phyloP scores from a whole-genome alignment of 2,329 filamentous ascomycete genomes.

The Ophiostoma sp. region DNA sequence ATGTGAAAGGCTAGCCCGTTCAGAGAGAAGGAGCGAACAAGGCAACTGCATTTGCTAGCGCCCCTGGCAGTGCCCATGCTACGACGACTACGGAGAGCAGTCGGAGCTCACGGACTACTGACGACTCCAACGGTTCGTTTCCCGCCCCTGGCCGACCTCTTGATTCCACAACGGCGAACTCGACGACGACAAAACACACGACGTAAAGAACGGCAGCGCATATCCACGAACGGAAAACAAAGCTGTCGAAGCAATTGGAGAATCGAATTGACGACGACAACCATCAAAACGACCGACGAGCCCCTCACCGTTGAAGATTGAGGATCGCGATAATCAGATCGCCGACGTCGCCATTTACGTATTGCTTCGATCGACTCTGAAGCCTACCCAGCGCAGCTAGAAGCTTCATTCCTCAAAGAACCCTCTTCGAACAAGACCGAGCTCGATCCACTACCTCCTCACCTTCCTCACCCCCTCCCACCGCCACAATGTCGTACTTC shows the following conservation, averaged over 20 bases:
- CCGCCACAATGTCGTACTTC: constrained; percentile 81
- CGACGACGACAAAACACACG: not conserved
- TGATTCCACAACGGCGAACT: constrained; percentile 10
- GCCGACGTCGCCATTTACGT: not conserved
- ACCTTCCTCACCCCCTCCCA: not conserved
- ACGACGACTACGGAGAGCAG: constrained; percentile 12
- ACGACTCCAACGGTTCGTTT: constrained; percentile 3
- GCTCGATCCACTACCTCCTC: not conserved
- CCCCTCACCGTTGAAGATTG: not conserved
- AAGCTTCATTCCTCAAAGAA: not conserved
- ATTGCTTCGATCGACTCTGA: not conserved
- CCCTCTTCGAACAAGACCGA: not conserved
- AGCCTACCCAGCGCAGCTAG: not conserved
- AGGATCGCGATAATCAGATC: constrained; percentile 14
- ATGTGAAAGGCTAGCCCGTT: not conserved
- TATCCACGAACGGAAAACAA: not conserved
- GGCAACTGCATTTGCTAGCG: constrained; percentile 21
- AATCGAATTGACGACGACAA: not conserved
- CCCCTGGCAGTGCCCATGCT: constrained; percentile 8
- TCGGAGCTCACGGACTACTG: constrained; percentile 23
- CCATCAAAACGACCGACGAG: not conserved
- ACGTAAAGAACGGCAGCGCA: not conserved
- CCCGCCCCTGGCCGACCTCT: constrained; percentile 6
- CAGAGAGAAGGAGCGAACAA: not conserved
- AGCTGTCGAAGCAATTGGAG: not conserved